Conservation (phyloP, 1,284 basidiomycete species). For the Vanrija sp. region DNA sequence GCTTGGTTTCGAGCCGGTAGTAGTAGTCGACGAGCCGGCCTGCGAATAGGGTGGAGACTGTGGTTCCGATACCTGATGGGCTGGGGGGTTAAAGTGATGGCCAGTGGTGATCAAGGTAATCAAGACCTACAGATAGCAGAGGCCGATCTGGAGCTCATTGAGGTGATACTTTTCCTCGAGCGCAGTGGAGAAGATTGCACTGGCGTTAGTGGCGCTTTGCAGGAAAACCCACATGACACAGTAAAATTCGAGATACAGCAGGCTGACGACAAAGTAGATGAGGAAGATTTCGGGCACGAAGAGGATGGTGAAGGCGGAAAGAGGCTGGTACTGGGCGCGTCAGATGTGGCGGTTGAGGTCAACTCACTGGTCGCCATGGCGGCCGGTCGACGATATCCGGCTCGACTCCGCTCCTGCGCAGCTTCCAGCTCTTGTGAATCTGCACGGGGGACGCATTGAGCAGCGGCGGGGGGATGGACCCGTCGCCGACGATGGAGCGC, state of each 20-base stretch:
- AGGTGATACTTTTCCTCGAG: constrained; percentile 40
- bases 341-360: background rate
- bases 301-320: constrained; percentile 41
- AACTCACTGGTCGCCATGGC: constrained; percentile 26
- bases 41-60: constrained; percentile 32
- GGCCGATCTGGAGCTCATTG: constrained; percentile 45
- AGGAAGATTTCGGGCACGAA: constrained; percentile 43
- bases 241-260: constrained; percentile 48
- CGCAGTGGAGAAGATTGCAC: constrained; percentile 40
- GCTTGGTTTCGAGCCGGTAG: constrained; percentile 36
- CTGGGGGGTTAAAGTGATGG: constrained; percentile 11
- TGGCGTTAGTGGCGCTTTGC: background rate
- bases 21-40: constrained; percentile 44
- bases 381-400: constrained; percentile 29
- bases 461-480: constrained; percentile 43
- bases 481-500: constrained; percentile 45
- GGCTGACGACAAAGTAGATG: constrained; percentile 34
- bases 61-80: constrained; percentile 39
- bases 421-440: constrained; percentile 22
- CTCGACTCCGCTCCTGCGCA: constrained; percentile 8
- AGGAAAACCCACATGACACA: constrained; percentile 31
- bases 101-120: background rate
- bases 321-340: constrained; percentile 33
- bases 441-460: constrained; percentile 32
- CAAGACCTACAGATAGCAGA: constrained; percentile 43